A percentile compares a stretch with the other conserved stretches of the same genome.
phyloP scores from a whole-genome alignment of 352 stramenopile genomes.

The Phytopythium aichiense region DNA sequence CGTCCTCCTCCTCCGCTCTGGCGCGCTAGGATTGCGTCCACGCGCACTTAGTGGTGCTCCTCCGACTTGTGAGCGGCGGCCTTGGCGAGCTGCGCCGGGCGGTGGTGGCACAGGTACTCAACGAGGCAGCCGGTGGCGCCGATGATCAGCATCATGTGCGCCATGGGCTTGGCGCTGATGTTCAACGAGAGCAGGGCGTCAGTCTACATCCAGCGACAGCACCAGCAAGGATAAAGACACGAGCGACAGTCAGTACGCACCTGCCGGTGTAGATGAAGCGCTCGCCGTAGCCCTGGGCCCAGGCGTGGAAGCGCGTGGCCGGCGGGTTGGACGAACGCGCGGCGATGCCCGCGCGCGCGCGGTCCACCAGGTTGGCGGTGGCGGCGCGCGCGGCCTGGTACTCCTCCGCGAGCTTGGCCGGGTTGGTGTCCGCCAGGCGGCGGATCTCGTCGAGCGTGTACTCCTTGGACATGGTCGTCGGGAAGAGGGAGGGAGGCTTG shows the following conservation, averaged over 20 bases:
- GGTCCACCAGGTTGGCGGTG: conserved; percentile 61
- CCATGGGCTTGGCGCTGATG: conserved; percentile 53
- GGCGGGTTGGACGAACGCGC: conserved; percentile 49
- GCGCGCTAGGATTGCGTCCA: not conserved
- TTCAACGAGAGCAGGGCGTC: not conserved
- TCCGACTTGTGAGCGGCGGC: conserved; percentile 18
- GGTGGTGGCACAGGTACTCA: conserved; percentile 69
- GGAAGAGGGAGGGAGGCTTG: not conserved
- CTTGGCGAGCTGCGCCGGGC: conserved; percentile 10
- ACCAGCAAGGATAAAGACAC: not conserved
- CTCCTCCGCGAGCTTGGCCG: conserved; percentile 64
- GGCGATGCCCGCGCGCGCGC: conserved; percentile 58
- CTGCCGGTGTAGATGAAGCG: conserved; percentile 74
- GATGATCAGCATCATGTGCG: conserved; percentile 75
- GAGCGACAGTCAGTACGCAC: conserved; percentile 15
- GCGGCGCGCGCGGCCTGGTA: conserved; percentile 61
- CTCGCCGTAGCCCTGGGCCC: conserved; percentile 68
- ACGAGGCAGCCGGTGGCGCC: conserved; percentile 45
- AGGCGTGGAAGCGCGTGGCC: conserved; percentile 57
- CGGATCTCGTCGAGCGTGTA: conserved; percentile 82
- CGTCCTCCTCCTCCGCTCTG: not conserved
- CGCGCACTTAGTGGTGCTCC: conserved; percentile 51
- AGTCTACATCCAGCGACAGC: not conserved
- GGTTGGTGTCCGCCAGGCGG: conserved; percentile 66
- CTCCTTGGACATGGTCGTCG: conserved; percentile 54